These are phyloP conservation scores for Xanthoceras sorbifolium DNA, from an alignment of 345 rosid genomes.

Conservation along the genomic window DNA sequence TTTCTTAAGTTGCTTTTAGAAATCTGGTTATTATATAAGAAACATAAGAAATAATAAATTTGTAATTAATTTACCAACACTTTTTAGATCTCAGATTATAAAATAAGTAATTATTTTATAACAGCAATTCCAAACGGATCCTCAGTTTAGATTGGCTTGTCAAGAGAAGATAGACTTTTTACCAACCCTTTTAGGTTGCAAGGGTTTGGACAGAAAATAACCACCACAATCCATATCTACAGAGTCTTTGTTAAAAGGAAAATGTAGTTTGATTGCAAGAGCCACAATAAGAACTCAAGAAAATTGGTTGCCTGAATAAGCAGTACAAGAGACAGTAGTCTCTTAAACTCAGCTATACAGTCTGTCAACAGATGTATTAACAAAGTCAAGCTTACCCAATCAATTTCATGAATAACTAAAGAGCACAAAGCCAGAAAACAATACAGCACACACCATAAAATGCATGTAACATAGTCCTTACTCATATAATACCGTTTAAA, in stretches of 20 bases:
- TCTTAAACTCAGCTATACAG: neutral
- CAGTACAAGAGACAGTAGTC: neutral
- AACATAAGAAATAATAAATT: too few species aligned
- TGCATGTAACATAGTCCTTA: neutral
- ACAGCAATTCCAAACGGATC: too few species aligned
- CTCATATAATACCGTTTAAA: neutral
- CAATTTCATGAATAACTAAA: neutral
- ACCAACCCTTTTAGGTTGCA: neutral
- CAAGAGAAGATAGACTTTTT: neutral
- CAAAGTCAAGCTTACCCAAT: neutral
- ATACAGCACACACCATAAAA: neutral
- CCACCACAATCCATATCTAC: neutral
- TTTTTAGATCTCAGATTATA: too few species aligned
- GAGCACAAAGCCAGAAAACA: neutral
- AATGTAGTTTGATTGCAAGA: neutral
- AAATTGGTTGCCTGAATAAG: neutral
- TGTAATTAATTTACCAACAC: too few species aligned
- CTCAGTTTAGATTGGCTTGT: neutral
- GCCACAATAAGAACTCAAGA: neutral
- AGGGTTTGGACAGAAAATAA: neutral
- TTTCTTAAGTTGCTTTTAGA: too few species aligned
- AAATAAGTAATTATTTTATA: too few species aligned
- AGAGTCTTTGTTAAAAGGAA: neutral
- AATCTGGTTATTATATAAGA: too few species aligned
- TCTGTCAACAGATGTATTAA: neutral